A percentile compares a stretch with the other conserved stretches of the same genome.
Conservation (phyloP, 345 rosid genomes). For the Theobroma cacao region DNA sequence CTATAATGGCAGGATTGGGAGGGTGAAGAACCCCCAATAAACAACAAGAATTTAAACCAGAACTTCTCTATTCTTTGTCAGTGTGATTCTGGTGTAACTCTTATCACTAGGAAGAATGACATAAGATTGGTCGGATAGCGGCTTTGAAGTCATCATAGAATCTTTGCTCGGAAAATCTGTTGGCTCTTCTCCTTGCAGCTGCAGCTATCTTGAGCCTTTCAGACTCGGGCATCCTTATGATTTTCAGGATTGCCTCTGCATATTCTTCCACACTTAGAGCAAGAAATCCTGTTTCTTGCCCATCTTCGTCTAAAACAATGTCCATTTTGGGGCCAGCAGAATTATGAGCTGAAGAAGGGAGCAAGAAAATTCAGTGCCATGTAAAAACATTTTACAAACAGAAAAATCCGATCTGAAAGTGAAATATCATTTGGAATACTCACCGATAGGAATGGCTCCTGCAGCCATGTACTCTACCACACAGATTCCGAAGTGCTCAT, state of each 20-base stretch:
- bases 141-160: constrained; percentile 70
- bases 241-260: constrained; percentile 62
- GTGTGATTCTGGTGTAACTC: background rate
- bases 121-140: constrained; percentile 50
- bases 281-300: constrained; percentile 80
- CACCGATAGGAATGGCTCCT: constrained; percentile 94
- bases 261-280: constrained; percentile 68
- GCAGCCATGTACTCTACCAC: constrained; percentile 97
- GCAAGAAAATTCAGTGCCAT: background rate
- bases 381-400: background rate
- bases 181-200: constrained; percentile 68
- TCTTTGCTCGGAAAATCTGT: constrained; percentile 69
- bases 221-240: constrained; percentile 54
- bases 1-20: background rate
- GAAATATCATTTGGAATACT: constrained; percentile 13
- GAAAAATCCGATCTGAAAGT: background rate
- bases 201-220: constrained; percentile 74
- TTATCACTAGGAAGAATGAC: constrained; percentile 17
- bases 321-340: constrained; percentile 98
- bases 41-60: background rate
- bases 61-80: constrained; percentile 8
- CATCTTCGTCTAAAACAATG: constrained; percentile 84
- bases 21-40: background rate
- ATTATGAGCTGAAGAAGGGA: constrained; percentile 62
- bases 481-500: constrained; percentile 89